phyloP scores from a whole-genome alignment of 371 early-diverging fungal genomes.

The Dichotomocladium elegans region DNA sequence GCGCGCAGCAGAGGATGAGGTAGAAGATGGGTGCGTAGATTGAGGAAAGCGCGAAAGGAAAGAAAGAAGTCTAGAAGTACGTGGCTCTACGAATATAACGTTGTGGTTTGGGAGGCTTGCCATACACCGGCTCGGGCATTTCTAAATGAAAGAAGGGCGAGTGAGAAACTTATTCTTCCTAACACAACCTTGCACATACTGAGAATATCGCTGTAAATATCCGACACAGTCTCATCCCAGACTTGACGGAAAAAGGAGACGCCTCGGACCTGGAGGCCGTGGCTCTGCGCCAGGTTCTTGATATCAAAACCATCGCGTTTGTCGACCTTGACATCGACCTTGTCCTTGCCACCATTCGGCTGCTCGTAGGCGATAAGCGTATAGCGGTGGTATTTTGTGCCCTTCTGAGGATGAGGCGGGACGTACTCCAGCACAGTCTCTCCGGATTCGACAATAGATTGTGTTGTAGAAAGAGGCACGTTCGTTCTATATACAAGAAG shows the following conservation, averaged over 20 bases:
- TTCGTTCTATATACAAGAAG: conserved; percentile 45
- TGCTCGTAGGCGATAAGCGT: conserved; percentile 70
- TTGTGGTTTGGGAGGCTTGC: conserved; percentile 53
- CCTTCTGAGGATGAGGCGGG: conserved; percentile 82
- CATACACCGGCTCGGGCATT: conserved; percentile 50
- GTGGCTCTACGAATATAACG: conserved; percentile 50
- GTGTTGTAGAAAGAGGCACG: conserved; percentile 57
- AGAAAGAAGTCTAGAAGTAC: conserved; percentile 38
- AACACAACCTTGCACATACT: conserved; percentile 10
- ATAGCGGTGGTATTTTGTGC: conserved; percentile 78
- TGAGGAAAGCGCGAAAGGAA: too few relatives aligned
- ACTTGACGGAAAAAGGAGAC: conserved; percentile 75
- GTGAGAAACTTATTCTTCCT: background rate
- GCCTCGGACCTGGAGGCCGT: conserved; percentile 48
- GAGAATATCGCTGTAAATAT: conserved; percentile 66
- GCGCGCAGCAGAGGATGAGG: too few relatives aligned
- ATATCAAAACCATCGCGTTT: conserved; percentile 41
- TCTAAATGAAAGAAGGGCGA: conserved; percentile 6
- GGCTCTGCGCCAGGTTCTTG: conserved; percentile 40
- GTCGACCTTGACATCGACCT: conserved; percentile 40
- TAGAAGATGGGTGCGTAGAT: too few relatives aligned
- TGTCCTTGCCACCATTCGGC: conserved; percentile 54
- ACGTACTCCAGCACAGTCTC: conserved; percentile 64
- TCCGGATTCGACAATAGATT: conserved; percentile 39
- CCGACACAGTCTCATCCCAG: conserved; percentile 69